phyloP scores from a whole-genome alignment of 306 rosid genomes.

The Senna tora region DNA sequence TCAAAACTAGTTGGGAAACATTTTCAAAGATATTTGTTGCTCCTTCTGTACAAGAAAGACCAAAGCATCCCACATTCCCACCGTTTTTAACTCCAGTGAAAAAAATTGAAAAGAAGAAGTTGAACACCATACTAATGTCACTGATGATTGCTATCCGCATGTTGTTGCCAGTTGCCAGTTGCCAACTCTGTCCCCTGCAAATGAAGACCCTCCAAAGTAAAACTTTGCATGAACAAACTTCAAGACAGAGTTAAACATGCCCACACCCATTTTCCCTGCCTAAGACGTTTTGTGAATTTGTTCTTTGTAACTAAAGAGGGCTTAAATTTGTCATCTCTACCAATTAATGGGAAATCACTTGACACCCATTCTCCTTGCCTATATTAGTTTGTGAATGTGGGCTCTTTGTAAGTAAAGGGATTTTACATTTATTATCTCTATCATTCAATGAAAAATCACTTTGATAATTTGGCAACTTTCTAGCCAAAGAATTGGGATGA shows the following conservation, averaged over 20 bases:
- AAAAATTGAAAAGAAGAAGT: not conserved
- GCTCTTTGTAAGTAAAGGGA: not conserved
- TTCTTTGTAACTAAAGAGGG: not conserved
- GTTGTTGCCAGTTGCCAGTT: not conserved
- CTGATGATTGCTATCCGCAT: not conserved
- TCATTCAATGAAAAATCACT: not conserved
- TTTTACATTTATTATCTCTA: not conserved
- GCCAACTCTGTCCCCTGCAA: not conserved
- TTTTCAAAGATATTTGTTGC: not conserved
- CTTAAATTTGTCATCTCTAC: not conserved
- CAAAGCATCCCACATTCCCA: not conserved
- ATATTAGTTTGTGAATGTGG: not conserved
- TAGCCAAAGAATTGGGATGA: not conserved
- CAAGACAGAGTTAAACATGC: not conserved
- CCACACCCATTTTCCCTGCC: not conserved
- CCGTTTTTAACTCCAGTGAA: not conserved
- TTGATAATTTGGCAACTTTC: not conserved
- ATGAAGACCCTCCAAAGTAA: not conserved
- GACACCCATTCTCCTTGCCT: not conserved
- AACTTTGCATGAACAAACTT: not conserved
- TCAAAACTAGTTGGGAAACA: not conserved
- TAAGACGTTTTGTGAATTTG: not conserved
- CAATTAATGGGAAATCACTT: not conserved
- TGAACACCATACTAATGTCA: not conserved
- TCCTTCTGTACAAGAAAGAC: not conserved